These are phyloP conservation scores for Termitomyces sp. DNA, from an alignment of 768 basidiomycete genomes.

Conservation along the genomic window DNA sequence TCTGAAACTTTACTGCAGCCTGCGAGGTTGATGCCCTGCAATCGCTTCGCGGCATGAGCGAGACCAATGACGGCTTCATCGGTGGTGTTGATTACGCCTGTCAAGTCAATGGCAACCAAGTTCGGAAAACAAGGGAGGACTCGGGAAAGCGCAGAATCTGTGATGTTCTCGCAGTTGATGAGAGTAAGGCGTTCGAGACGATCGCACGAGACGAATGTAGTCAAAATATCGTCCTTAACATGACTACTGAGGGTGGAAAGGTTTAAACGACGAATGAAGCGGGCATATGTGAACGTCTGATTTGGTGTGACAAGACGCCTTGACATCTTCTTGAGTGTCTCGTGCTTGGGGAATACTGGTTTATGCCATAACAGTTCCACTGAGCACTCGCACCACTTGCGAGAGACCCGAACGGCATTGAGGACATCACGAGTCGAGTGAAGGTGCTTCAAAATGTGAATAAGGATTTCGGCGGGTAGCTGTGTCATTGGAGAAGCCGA, in stretches of 20 bases:
- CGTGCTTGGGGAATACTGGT: constrained; percentile 65
- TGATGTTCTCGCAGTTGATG: constrained; percentile 67
- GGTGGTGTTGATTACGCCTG: constrained; percentile 61
- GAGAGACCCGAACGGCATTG: constrained; percentile 72
- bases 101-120: constrained; percentile 83
- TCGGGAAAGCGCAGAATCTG: constrained; percentile 54
- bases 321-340: constrained; percentile 76
- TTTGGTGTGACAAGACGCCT: constrained; percentile 55
- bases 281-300: constrained; percentile 82
- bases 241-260: constrained; percentile 66
- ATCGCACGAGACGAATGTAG: constrained; percentile 65
- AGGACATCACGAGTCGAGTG: constrained; percentile 71
- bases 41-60: constrained; percentile 58
- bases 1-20: constrained; percentile 83
- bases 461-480: constrained; percentile 88
- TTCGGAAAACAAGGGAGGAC: constrained; percentile 70
- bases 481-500: constrained; percentile 53
- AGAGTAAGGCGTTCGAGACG: constrained; percentile 87
- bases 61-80: constrained; percentile 71
- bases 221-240: constrained; percentile 71
- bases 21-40: constrained; percentile 91
- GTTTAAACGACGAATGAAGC: constrained; percentile 88
- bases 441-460: constrained; percentile 86
- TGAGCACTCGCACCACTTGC: constrained; percentile 93
- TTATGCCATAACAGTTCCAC: constrained; percentile 95